Conservation (phyloP, 768 basidiomycete species). For the Suillus tomentosus region DNA sequence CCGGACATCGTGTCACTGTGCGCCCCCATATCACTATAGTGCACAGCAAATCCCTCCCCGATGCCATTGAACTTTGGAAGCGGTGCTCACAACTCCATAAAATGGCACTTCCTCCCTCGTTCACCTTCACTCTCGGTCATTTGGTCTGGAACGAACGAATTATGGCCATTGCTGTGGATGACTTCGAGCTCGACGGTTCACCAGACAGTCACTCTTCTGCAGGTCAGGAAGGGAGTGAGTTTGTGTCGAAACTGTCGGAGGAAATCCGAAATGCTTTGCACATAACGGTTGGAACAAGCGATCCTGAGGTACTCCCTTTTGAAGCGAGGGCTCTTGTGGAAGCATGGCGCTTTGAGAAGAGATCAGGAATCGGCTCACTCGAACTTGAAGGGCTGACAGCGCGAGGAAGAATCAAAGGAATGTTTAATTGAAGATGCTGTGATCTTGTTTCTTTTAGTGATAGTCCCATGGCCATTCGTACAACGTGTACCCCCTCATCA, state of each 20-base stretch:
- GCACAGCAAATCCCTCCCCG: conserved; percentile 56
- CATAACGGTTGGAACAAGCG: conserved; percentile 81
- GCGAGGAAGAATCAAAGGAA: conserved; percentile 35
- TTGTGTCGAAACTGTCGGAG: conserved; percentile 48
- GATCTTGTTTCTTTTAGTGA: background rate
- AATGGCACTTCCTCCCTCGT: conserved; percentile 46
- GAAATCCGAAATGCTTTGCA: conserved; percentile 62
- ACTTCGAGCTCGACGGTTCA: conserved; percentile 44
- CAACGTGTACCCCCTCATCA: background rate
- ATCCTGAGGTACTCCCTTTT: conserved; percentile 53
- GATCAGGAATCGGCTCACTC: conserved; percentile 30
- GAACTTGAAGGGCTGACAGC: conserved; percentile 29
- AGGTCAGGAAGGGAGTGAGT: conserved; percentile 43
- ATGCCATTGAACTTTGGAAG: conserved; percentile 47
- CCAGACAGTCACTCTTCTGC: conserved; percentile 23
- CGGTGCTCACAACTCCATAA: conserved; percentile 22
- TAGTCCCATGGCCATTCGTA: background rate
- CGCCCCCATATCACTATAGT: conserved; percentile 33
- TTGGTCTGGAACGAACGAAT: conserved; percentile 53
- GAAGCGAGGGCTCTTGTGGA: conserved; percentile 73
- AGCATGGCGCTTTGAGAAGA: conserved; percentile 44
- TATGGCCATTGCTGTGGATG: conserved; percentile 78
- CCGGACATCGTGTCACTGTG: background rate
- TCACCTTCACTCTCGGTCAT: conserved; percentile 52
- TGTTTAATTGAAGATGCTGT: conserved; percentile 8